Evolutionary conservation across 1,284 basidiomycete species (phyloP), one percentile per base, ranked within the genome.

Genomic region (Nidula niveotomentosa): DNA sequence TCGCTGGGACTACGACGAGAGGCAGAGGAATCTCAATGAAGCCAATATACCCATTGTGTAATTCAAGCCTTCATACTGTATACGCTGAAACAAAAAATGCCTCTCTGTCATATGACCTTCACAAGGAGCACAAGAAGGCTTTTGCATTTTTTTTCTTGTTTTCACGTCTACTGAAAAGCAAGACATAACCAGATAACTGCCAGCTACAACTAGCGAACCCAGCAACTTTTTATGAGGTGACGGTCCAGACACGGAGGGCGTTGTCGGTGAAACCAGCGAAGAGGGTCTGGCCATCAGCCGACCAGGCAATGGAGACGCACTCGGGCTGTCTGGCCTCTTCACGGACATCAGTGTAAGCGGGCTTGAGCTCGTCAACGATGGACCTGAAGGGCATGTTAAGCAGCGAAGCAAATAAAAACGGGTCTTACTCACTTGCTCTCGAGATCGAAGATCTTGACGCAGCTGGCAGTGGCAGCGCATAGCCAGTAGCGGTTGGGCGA

Each of bases 401-500:
- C 12, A 34, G 18, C 12, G 33, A 2, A 10, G 3, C 48, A 33
- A 18, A 41, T 15, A 51, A 15, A 41, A 17, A 12, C 12, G 23
- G 48, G 52, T 36, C 18, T 4, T 36, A 86, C 92, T 69, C 63
- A 94, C 94, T 96, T 96, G 90, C 90, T 93, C 87, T 97, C 94
- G 55, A 97, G 83, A 75, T 98, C 95, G 73, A 98, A 98, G 78
- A 98, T 98, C 85, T 99, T 99, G 81, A 99, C 94, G 77, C 94
- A 97, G 71, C 90, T 94, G 60, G 94, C 86, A 62, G 97, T 99
- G 63, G 97, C 97, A 65, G 97, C 97, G 76, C 97, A 99, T 62
- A 99, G 83, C 97, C 97, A 99, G 91, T 99, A 99, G 60, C 95
- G 91, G 85, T 98, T 98, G 64, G 97, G 97, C 35, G 94, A 97